These are phyloP conservation scores for Linnemannia zychae DNA, from an alignment of 192 early-diverging fungal genomes.

Conservation along the genomic window DNA sequence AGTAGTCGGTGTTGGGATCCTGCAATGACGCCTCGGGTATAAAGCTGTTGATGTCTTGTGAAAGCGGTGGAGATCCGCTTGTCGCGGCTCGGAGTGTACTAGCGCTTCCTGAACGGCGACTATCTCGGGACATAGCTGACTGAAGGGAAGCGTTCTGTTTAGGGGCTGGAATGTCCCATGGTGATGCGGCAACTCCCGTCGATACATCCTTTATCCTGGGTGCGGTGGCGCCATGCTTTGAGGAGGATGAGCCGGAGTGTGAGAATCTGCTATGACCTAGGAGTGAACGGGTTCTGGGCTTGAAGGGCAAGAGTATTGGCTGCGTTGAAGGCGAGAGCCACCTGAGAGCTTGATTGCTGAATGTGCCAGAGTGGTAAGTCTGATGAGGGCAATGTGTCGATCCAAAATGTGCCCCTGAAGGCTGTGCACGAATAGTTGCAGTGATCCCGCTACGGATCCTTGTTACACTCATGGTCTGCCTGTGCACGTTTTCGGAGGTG, in stretches of 20 bases:
- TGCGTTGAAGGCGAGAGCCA: conserved; percentile 1
- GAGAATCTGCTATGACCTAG: not conserved
- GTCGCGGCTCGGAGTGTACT: not conserved
- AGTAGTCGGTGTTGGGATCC: conserved; percentile 30
- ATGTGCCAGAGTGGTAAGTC: not conserved
- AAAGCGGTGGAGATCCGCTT: not conserved
- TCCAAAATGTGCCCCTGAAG: not conserved
- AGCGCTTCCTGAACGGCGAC: not conserved
- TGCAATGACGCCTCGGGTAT: conserved; percentile 5
- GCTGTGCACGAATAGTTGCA: not conserved
- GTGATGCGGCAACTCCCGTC: not conserved
- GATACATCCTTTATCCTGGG: not conserved
- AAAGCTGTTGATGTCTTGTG: not conserved
- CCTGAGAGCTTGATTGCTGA: conserved; percentile 1
- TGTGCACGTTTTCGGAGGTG: not conserved
- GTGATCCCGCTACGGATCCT: conserved; percentile 20
- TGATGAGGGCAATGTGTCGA: conserved; percentile 6
- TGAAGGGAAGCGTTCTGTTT: not conserved
- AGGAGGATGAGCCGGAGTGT: not conserved
- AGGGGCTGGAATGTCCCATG: conserved; percentile 12
- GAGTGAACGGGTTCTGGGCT: not conserved
- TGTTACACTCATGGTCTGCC: conserved; percentile 19
- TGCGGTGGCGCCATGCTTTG: not conserved
- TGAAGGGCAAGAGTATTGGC: not conserved
- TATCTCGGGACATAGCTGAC: not conserved